Conservation (phyloP, 2,329 filamentous ascomycete genomes). For the Fusarium lateritium region DNA sequence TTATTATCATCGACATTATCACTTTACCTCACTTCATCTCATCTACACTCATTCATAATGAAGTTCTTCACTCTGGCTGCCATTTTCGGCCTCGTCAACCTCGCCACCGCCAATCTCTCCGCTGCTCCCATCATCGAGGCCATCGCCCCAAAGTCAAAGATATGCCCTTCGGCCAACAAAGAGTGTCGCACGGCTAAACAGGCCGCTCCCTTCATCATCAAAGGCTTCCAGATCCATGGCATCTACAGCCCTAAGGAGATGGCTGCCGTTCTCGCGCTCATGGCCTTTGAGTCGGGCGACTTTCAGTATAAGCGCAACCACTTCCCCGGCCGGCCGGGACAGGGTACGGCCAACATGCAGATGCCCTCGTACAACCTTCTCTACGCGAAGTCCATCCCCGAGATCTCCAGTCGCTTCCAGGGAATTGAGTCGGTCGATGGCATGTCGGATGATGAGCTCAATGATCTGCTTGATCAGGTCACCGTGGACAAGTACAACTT, state of each 20-base stretch:
- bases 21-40: neutral
- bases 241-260: constrained; percentile 71
- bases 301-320: constrained; percentile 82
- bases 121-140: constrained; percentile 60
- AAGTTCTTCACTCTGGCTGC: constrained; percentile 46
- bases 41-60: constrained; percentile 41
- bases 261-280: constrained; percentile 78
- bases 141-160: constrained; percentile 70
- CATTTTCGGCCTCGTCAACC: constrained; percentile 34
- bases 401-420: constrained; percentile 54
- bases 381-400: constrained; percentile 63
- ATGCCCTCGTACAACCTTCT: constrained; percentile 59
- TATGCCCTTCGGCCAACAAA: constrained; percentile 64
- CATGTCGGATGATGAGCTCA: constrained; percentile 52
- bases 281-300: constrained; percentile 78
- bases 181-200: constrained; percentile 78
- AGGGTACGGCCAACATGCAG: constrained; percentile 77
- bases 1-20: neutral
- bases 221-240: constrained; percentile 70
- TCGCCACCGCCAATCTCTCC: constrained; percentile 39
- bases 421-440: constrained; percentile 48
- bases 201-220: constrained; percentile 70
- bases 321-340: constrained; percentile 69
- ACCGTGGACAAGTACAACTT: constrained; percentile 67
- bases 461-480: constrained; percentile 62